phyloP scores from a whole-genome alignment of 2,329 filamentous ascomycete genomes.

The Zymoseptoria pseudotritici region DNA sequence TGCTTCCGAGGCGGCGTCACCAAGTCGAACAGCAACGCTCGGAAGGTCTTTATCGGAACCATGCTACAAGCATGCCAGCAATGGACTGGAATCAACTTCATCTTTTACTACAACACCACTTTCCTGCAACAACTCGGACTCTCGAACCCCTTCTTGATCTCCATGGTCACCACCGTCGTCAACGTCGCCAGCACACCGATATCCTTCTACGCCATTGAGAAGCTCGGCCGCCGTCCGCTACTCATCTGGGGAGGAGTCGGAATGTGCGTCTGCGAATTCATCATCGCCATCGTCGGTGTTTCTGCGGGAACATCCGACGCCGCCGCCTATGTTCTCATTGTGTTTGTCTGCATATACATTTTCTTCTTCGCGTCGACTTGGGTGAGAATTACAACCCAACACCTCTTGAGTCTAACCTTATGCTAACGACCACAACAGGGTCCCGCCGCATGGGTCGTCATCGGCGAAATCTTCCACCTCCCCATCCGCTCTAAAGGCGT shows the following conservation, averaged over 20 bases:
- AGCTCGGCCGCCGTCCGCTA: slow-evolving; percentile 69
- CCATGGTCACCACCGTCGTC: slow-evolving; percentile 78
- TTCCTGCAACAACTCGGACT: slow-evolving; percentile 78
- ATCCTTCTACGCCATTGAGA: slow-evolving; percentile 83
- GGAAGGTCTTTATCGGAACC: slow-evolving; percentile 41
- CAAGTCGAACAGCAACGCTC: slow-evolving; percentile 45
- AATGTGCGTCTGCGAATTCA: slow-evolving; percentile 80
- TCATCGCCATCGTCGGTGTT: slow-evolving; percentile 59
- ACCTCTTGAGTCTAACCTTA: background rate
- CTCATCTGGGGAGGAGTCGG: slow-evolving; percentile 69
- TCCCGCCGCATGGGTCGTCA: slow-evolving; percentile 55
- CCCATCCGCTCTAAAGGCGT: slow-evolving; percentile 51
- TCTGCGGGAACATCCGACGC: slow-evolving; percentile 38
- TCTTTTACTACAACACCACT: slow-evolving; percentile 61
- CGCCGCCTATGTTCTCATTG: slow-evolving; percentile 54
- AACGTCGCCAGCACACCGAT: slow-evolving; percentile 80
- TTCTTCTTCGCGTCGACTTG: slow-evolving; percentile 86
- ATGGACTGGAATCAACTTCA: slow-evolving; percentile 86
- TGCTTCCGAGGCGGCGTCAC: slow-evolving; percentile 52
- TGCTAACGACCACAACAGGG: slow-evolving; percentile 36
- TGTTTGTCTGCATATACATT: slow-evolving; percentile 87
- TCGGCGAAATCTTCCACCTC: slow-evolving; percentile 84
- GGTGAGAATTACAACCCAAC: slow-evolving; percentile 27
- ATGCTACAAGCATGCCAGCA: slow-evolving; percentile 45
- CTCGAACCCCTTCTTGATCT: slow-evolving; percentile 71